These are phyloP conservation scores for Quaeritorhiza haematococci DNA, from an alignment of 371 early-diverging fungal genomes.

Conservation along the genomic window DNA sequence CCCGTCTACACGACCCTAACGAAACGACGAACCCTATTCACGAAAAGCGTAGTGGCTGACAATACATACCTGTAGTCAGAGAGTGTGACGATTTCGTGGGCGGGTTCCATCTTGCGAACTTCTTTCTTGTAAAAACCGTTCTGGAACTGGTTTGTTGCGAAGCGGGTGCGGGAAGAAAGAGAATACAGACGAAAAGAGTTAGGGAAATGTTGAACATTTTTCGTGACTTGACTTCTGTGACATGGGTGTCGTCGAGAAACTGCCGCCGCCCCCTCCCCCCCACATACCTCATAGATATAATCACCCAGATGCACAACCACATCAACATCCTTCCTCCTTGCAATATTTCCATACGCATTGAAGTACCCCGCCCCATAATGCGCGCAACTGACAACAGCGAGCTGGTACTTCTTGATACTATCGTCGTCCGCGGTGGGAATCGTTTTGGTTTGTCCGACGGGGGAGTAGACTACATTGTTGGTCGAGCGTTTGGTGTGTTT, in stretches of 20 bases:
- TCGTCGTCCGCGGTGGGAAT: slow-evolving; percentile 19
- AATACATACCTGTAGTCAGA: slow-evolving; percentile 18
- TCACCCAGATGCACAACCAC: slow-evolving; percentile 33
- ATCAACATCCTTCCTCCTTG: slow-evolving; percentile 22
- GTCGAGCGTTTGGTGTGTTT: neutral
- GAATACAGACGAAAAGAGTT: no score
- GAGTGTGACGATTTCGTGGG: slow-evolving; percentile 17
- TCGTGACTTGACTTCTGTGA: no score
- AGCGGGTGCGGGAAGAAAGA: no score
- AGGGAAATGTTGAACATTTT: no score
- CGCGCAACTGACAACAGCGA: slow-evolving; percentile 31
- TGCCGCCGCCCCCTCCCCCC: no score
- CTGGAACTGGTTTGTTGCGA: no score
- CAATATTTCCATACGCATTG: slow-evolving; percentile 28
- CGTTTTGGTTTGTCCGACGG: slow-evolving; percentile 27
- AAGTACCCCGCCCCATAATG: slow-evolving; percentile 27
- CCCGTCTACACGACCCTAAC: no score
- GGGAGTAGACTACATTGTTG: slow-evolving; percentile 4
- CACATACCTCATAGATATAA: slow-evolving; percentile 13
- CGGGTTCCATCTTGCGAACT: slow-evolving; percentile 24
- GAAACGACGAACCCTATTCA: no score
- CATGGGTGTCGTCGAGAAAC: no score
- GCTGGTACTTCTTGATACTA: slow-evolving; percentile 6
- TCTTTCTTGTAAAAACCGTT: no score
- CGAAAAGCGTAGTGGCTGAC: neutral